Conservation (phyloP, 139 green algal species). For the Deuterostichococcus epilithicus region DNA sequence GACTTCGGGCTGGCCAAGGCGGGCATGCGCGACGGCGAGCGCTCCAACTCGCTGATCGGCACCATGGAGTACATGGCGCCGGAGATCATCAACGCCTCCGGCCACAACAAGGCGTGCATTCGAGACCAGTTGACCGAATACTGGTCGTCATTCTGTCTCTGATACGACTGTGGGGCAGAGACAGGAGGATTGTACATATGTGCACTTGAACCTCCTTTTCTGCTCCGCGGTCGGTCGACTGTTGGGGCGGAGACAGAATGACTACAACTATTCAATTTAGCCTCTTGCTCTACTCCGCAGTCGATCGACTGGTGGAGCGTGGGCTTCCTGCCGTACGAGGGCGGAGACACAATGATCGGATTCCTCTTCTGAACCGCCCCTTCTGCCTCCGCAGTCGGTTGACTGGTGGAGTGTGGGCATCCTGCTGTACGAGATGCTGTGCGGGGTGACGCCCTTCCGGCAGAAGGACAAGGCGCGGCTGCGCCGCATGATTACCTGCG, state of each 20-base stretch:
- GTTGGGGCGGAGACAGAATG: too few relatives aligned
- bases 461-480: slow-evolving; percentile 80
- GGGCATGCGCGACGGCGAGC: slow-evolving; percentile 56
- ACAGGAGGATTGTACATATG: too few relatives aligned
- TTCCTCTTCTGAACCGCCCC: too few relatives aligned
- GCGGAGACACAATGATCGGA: too few relatives aligned
- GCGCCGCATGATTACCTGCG: slow-evolving; percentile 77
- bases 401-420: slow-evolving; percentile 97
- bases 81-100: slow-evolving; percentile 75
- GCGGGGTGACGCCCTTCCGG: slow-evolving; percentile 85
- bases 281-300: too few relatives aligned
- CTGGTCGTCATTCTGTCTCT: too few relatives aligned
- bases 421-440: slow-evolving; percentile 97
- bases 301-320: slow-evolving; percentile 95
- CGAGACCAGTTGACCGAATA: too few relatives aligned
- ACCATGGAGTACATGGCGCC: slow-evolving; percentile 90
- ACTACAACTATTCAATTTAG: too few relatives aligned
- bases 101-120: too few relatives aligned
- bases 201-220: too few relatives aligned
- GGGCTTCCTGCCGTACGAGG: slow-evolving; percentile 95
- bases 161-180: too few relatives aligned
- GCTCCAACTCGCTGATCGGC: slow-evolving; percentile 91
- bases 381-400: slow-evolving; percentile 70
- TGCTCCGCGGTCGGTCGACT: too few relatives aligned
- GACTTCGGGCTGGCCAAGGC: slow-evolving; percentile 78